Conservation (phyloP, 805 yeast genomes). For the Hyphopichia homilentoma region DNA sequence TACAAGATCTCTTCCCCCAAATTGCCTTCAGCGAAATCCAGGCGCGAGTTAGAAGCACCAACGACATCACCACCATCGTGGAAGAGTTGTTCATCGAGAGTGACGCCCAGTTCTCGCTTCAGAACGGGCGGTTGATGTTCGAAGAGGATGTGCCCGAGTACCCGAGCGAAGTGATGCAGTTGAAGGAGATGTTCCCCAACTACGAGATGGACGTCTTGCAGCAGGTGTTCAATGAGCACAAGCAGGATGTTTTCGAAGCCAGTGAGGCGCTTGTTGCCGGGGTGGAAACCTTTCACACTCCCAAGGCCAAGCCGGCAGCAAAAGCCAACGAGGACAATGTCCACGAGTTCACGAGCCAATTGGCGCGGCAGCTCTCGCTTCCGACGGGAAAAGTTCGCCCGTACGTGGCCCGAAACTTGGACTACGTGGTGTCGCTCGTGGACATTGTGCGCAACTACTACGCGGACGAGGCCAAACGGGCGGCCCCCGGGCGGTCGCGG, state of each 20-base stretch:
- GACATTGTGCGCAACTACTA: conserved; percentile 23
- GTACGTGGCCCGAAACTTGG: conserved; percentile 25
- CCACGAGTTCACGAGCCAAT: background rate
- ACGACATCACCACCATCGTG: conserved; percentile 18
- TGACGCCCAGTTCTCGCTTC: conserved; percentile 2
- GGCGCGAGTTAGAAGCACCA: conserved; percentile 18
- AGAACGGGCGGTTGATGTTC: too few relatives aligned
- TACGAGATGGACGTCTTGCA: conserved; percentile 25
- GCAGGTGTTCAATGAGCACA: conserved; percentile 21
- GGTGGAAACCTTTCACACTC: conserved; percentile 9
- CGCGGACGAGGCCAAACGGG: background rate
- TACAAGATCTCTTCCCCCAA: conserved; percentile 26
- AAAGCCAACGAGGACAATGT: background rate
- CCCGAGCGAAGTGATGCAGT: conserved; percentile 14
- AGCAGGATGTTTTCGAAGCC: conserved; percentile 27
- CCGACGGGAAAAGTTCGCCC: background rate
- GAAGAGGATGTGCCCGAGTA: conserved; percentile 3
- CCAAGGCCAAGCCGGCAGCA: background rate
- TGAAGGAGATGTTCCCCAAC: conserved; percentile 47
- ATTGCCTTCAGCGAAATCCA: conserved; percentile 22
- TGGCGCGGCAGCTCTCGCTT: background rate
- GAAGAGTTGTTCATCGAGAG: conserved; percentile 20
- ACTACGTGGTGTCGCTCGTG: conserved; percentile 29
- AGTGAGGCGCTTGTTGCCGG: conserved; percentile 21
- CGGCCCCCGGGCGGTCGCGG: conserved; percentile 20